Evolutionary conservation across 1,284 basidiomycete genomes (phyloP).

Genomic region (Cutaneotrichosporon dermatis): DNA sequence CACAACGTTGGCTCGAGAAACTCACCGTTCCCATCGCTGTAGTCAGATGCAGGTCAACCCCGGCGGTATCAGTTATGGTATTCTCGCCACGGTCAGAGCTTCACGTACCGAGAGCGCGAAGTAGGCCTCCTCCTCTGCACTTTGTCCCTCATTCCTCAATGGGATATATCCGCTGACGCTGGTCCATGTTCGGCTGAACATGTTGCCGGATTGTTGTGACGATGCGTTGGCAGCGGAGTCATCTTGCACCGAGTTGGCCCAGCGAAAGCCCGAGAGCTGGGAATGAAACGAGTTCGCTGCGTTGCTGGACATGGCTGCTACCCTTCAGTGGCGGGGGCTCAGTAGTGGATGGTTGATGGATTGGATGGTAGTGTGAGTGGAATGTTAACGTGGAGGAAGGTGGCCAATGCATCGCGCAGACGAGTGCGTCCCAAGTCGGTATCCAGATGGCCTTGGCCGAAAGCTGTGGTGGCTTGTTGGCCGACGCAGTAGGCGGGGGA

Average conservation of each 20-base stretch:
- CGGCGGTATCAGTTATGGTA: background rate
- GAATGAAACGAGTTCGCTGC: conserved; percentile 41
- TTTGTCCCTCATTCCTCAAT: conserved; percentile 70
- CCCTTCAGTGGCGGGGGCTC: no score
- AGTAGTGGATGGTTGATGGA: no score
- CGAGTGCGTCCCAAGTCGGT: no score
- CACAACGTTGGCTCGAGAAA: background rate
- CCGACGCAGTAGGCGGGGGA: no score
- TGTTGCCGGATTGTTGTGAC: conserved; percentile 52
- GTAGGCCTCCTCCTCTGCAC: conserved; percentile 95
- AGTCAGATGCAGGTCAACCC: background rate
- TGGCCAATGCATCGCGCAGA: no score
- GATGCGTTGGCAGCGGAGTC: conserved; percentile 55
- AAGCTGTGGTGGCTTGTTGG: no score
- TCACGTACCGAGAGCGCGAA: conserved; percentile 75
- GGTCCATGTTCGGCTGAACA: conserved; percentile 52
- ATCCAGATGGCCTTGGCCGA: no score
- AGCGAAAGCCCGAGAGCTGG: conserved; percentile 63
- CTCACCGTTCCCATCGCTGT: conserved; percentile 45
- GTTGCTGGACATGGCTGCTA: conserved; percentile 26
- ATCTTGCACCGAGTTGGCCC: conserved; percentile 70
- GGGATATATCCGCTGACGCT: conserved; percentile 74
- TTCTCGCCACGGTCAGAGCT: no score
- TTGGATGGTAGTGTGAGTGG: no score
- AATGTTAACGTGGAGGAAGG: no score